These are phyloP conservation scores for Populus euphratica DNA, from an alignment of 345 rosid species.

Conservation along the genomic window DNA sequence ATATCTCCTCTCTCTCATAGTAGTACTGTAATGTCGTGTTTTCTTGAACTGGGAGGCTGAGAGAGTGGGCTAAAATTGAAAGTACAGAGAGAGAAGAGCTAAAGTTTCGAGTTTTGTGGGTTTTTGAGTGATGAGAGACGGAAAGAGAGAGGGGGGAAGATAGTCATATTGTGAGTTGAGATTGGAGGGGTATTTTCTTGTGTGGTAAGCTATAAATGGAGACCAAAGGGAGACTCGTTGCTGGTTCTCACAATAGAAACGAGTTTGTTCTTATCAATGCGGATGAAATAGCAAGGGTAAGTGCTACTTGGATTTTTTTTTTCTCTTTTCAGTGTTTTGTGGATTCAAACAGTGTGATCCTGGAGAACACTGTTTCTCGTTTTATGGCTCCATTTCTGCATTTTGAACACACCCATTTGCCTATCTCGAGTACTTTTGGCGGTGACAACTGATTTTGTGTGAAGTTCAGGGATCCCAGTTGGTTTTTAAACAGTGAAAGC, in stretches of 20 bases:
- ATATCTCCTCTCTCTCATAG: not conserved
- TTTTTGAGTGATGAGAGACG: conserved; percentile 21
- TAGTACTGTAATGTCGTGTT: conserved; percentile 15
- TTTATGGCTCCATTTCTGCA: not conserved
- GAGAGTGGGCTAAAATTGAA: not conserved
- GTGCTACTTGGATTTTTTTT: conserved; percentile 6
- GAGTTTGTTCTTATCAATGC: conserved; percentile 85
- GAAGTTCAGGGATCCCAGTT: not conserved
- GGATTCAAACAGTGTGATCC: not conserved
- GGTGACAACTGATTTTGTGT: not conserved
- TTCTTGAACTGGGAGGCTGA: conserved; percentile 13
- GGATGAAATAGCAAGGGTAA: conserved; percentile 70
- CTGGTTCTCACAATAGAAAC: conserved; percentile 91
- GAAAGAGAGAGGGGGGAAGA: not conserved
- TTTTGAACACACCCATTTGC: not conserved
- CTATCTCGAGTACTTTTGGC: not conserved
- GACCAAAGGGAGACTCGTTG: conserved; percentile 70
- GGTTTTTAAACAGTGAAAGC: not conserved
- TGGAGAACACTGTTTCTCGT: not conserved
- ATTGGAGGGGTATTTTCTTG: not conserved
- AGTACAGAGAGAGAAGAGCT: not conserved
- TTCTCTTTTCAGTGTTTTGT: not conserved
- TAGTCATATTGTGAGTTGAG: conserved; percentile 13
- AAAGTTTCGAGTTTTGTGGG: conserved; percentile 16
- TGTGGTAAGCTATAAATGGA: conserved; percentile 37